Evolutionary conservation across 208 protist species (phyloP), one percentile per base, ranked within the genome.

Genomic region (Trypanosoma mega): DNA sequence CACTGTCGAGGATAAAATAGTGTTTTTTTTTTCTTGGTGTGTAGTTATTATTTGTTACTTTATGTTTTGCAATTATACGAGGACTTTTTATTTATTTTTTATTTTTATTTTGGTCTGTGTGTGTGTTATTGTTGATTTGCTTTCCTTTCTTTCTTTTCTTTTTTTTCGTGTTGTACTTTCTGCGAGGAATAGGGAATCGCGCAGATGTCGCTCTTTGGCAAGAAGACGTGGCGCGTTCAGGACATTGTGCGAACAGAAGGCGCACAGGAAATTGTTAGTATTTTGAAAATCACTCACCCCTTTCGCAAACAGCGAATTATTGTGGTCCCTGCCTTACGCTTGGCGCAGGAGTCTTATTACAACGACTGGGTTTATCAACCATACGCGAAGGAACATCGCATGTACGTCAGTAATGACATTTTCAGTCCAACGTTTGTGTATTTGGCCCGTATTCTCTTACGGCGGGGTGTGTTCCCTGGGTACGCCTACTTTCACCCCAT

Each of bases 351-450:
- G 58, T 59, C 67, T 27, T 93, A 80, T 63, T 79, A 89, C 67
- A 76, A 73, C 27, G 83, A 90, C 37, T 93, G 87, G 83, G 78
- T 93, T 11, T 93, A 93, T 61, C 87, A 93, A 51, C 87, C 87
- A 27, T 93, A 93, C 51, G 87, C 85, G 36, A 90, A 93, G 74
- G 78, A 93, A 58, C 87, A 93, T 57, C 60, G 71, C 30, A 73
- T 93, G 74, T 93, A 85, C 51, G 79, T 90, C 27, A 89, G 83
- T 67, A 93, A 93, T 36, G 87, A 93, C 52, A 87, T 93, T 41
- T 90, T 89, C 71, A 84, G 81, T 56, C 82, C 83, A 0, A 89
- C 87, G 47, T 86, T 85, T 61, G 87, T 93, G 21, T 90, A 88
- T 45, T 62, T 80, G 24, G 85, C 78, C 33, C 80, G 87, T 29